Evolutionary conservation across 1,284 basidiomycete genomes (phyloP), one percentile per base, ranked within the genome.

Genomic region (Tylopilus orsonianus): DNA sequence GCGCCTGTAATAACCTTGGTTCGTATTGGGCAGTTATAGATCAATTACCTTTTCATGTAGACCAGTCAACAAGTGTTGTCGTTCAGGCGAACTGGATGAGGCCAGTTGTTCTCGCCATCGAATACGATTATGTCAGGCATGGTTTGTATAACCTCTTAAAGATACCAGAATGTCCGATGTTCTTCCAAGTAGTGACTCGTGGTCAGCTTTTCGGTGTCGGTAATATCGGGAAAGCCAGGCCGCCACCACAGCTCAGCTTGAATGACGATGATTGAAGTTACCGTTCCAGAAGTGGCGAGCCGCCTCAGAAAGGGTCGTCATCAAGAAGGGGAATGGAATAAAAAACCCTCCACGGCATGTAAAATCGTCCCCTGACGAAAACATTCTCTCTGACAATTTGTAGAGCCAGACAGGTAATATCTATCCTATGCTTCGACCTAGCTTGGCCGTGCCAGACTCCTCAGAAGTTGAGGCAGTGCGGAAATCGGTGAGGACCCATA

Each of bases 91-190:
- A 72, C 55, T 7, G 77, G 59, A 58, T 77, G 67, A 20, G 68
- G 74, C 73, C 73, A 78, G 46, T 74, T 77, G 7, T 68, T 64
- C 48, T 62, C 61, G 4, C 69, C 68, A 3, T 67, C 65, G 36
- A 79, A 71, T 8, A 71, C 64, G 39, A 79, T 67, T 3, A 56
- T 60, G 23, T 62, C 61, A 6, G 76, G 57, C 44, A 74, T 67
- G 9, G 67, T 63, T 56, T 77, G 71, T 44, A 68, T 48, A 10
- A 69, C 63, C 38, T 67, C 59, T 49, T 57, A 50, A 30, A 69
- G 41, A n/a, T 66, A 41, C 35, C 35, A 52, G 7, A 54, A 53
- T 2, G 67, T 66, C 20, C 53, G 47, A 23, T 22, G 26, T 40
- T 64, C 68, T 40, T 58, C 57, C 14, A 48, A 0, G 19, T 48